Conservation (phyloP, 2,329 filamentous ascomycete species). For the Beauveria sp. region DNA sequence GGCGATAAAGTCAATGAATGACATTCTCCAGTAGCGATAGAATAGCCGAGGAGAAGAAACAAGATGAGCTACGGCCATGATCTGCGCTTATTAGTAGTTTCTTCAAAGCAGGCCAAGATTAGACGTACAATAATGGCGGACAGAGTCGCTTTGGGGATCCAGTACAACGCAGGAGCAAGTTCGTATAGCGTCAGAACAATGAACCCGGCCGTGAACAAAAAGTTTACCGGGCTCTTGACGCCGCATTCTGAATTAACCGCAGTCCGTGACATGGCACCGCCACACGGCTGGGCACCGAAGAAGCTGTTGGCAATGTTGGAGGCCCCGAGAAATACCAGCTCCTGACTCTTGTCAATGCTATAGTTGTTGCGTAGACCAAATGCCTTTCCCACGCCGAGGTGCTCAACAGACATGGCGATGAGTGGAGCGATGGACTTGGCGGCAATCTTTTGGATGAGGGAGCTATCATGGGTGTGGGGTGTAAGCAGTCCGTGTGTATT, state of each 20-base stretch:
- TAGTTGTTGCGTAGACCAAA: slow-evolving; percentile 58
- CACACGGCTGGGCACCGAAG: slow-evolving; percentile 56
- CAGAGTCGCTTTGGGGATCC: slow-evolving; percentile 59
- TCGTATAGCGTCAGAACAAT: slow-evolving; percentile 56
- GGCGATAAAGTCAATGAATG: slow-evolving; percentile 55
- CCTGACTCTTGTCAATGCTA: slow-evolving; percentile 55
- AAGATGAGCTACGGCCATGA: slow-evolving; percentile 56
- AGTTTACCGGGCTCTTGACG: slow-evolving; percentile 54
- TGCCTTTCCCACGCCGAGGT: slow-evolving; percentile 56
- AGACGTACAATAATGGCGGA: slow-evolving; percentile 51
- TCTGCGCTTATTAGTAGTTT: slow-evolving; percentile 25
- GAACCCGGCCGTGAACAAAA: slow-evolving; percentile 52
- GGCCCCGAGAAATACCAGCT: slow-evolving; percentile 55
- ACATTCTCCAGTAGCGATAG: slow-evolving; percentile 57
- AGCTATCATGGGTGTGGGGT: slow-evolving; percentile 38
- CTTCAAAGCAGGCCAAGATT: background rate
- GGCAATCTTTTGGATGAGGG: slow-evolving; percentile 46
- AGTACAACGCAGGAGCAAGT: slow-evolving; percentile 53
- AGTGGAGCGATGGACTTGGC: slow-evolving; percentile 51
- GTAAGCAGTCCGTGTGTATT: slow-evolving; percentile 45
- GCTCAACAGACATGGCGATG: slow-evolving; percentile 53
- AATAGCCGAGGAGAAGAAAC: slow-evolving; percentile 52
- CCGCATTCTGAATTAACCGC: slow-evolving; percentile 59
- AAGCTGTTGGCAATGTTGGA: slow-evolving; percentile 58
- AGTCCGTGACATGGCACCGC: slow-evolving; percentile 60